Percentiles rank a stretch among this genome's conserved stretches.
phyloP scores from a whole-genome alignment of 805 yeast genomes.

The Cephaloascus fragrans region DNA sequence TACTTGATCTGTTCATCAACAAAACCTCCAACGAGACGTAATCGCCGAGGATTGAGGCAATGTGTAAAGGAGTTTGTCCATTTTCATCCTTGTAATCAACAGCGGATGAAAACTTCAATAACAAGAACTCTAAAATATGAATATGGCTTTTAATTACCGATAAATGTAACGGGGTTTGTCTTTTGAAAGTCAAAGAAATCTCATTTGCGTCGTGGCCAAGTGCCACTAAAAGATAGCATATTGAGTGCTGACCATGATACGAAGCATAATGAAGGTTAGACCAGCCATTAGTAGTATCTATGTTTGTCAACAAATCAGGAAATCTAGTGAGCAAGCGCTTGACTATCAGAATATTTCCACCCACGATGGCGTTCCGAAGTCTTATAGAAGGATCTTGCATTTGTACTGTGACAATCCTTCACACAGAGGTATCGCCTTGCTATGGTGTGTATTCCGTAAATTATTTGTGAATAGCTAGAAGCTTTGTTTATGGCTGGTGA shows the following conservation, averaged over 20 bases:
- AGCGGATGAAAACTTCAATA: constrained; percentile 52
- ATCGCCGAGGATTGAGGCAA: constrained; percentile 51
- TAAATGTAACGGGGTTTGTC: constrained; percentile 61
- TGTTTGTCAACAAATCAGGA: constrained; percentile 61
- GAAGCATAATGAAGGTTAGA: constrained; percentile 76
- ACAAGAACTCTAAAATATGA: constrained; percentile 62
- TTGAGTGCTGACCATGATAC: constrained; percentile 57
- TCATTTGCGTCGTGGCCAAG: constrained; percentile 44
- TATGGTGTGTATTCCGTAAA: no score
- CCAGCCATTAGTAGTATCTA: constrained; percentile 74
- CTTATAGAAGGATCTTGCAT: constrained; percentile 58
- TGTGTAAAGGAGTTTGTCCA: constrained; percentile 60
- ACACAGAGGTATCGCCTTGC: no score
- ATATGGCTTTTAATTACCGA: constrained; percentile 52
- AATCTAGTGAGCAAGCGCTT: constrained; percentile 54
- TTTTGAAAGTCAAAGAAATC: constrained; percentile 36
- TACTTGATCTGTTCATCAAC: constrained; percentile 68
- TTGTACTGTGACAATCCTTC: neutral
- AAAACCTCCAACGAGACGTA: constrained; percentile 55
- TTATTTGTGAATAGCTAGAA: no score
- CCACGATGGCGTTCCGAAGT: constrained; percentile 56
- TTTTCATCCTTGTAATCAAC: constrained; percentile 36
- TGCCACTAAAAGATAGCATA: constrained; percentile 50
- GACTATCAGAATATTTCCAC: constrained; percentile 55
- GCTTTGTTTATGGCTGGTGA: no score